Percentiles rank a stretch among this genome's conserved stretches.
Conservation (phyloP, 2,329 filamentous ascomycete species). For the Cladosporium cucumerinum region DNA sequence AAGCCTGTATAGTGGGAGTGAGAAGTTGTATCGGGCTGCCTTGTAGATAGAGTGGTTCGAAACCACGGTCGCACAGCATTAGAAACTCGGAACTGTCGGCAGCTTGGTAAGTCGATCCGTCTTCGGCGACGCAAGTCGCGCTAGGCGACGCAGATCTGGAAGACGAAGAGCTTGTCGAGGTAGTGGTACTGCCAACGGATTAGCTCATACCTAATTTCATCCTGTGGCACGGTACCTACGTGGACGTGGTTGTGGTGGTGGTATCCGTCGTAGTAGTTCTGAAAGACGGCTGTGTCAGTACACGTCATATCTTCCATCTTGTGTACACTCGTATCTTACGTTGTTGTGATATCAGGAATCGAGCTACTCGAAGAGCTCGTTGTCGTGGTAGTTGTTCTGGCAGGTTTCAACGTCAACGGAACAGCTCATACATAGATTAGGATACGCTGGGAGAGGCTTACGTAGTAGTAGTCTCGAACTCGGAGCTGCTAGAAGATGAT, state of each 20-base stretch:
- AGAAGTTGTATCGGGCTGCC: not conserved
- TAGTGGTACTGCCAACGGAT: not conserved
- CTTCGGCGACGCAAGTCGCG: not conserved
- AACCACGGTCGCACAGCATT: not conserved
- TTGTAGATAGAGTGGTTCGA: not conserved
- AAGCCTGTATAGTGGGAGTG: not conserved
- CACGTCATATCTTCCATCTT: not conserved
- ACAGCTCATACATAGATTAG: not conserved
- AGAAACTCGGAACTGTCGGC: not conserved
- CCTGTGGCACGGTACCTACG: not conserved
- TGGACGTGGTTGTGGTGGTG: not conserved
- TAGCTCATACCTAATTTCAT: not conserved
- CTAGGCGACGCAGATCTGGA: not conserved
- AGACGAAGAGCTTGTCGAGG: not conserved
- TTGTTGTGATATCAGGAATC: not conserved
- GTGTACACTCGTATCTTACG: not conserved
- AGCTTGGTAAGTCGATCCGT: not conserved
- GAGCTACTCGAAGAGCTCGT: not conserved
- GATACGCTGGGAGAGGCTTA: not conserved
- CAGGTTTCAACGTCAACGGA: not conserved
- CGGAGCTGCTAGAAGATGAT: not conserved
- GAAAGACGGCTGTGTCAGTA: not conserved
- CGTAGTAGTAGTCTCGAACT: not conserved
- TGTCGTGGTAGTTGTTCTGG: not conserved
- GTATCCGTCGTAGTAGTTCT: constrained; percentile 2